Conservation (phyloP, 441 rosid species). For the Adansonia grandidieri region DNA sequence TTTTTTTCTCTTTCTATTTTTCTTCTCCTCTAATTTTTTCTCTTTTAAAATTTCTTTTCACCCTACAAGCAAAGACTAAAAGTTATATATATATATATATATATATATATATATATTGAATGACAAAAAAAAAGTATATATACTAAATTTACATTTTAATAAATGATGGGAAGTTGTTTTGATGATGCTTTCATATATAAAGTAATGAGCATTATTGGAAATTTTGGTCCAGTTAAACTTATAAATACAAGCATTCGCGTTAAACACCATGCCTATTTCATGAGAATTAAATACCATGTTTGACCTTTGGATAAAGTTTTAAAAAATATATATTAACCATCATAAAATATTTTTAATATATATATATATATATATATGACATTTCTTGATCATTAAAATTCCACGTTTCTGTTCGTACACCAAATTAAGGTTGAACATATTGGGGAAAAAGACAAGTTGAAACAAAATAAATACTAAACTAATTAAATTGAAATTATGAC, state of each 20-base stretch:
- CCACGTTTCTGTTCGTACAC: neutral
- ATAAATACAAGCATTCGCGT: no score
- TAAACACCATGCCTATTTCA: no score
- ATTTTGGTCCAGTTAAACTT: neutral
- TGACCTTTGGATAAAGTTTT: neutral
- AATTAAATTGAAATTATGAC: neutral
- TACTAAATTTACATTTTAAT: neutral
- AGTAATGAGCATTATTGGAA: neutral
- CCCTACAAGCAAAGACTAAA: no score
- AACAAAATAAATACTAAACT: neutral
- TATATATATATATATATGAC: neutral
- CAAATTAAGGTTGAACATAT: neutral
- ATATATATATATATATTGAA: no score
- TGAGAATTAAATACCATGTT: no score
- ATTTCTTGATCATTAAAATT: neutral
- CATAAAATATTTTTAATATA: neutral
- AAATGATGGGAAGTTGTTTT: neutral
- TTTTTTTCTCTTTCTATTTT: no score
- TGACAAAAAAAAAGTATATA: no score
- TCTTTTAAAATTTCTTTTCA: no score
- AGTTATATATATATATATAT: no score
- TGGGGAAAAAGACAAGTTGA: neutral
- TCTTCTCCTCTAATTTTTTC: no score
- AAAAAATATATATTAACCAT: neutral
- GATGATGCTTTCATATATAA: no score